A percentile compares a stretch with the other conserved stretches of the same genome.
phyloP scores from a whole-genome alignment of 495 filamentous ascomycete species.

The Achaetomiella virescens region DNA sequence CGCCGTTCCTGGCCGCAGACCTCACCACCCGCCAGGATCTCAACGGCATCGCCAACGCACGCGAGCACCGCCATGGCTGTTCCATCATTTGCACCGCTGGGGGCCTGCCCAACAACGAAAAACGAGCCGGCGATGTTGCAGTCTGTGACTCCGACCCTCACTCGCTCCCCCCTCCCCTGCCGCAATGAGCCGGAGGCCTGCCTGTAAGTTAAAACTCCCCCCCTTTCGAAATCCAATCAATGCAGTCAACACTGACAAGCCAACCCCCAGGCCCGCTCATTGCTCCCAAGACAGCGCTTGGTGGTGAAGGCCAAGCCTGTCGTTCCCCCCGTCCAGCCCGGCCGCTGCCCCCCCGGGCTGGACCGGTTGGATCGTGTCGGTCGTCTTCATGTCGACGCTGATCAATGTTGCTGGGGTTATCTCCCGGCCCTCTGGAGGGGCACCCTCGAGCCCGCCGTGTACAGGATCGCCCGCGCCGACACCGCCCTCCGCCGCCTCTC shows the following conservation, averaged over 20 bases:
- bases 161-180: not conserved
- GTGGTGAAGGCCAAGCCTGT: conserved; percentile 32
- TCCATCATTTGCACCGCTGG: conserved; percentile 1
- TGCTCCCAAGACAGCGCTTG: conserved; percentile 21
- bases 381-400: conserved; percentile 20
- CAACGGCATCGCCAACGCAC: conserved; percentile 47
- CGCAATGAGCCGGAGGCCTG: conserved; percentile 15
- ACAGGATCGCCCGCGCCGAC: conserved; percentile 2
- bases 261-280: conserved; percentile 17
- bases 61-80: conserved; percentile 18
- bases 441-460: not conserved
- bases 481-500: conserved; percentile 3
- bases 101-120: conserved; percentile 15
- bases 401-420: conserved; percentile 14
- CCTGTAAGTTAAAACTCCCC: too few relatives aligned
- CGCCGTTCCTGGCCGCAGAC: conserved; percentile 49
- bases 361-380: conserved; percentile 27
- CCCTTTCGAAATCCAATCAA: too few relatives aligned
- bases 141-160: not conserved
- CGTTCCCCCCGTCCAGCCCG: conserved; percentile 5
- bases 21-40: conserved; percentile 58
- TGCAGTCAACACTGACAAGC: conserved; percentile 3
- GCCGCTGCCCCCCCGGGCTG: conserved; percentile 24
- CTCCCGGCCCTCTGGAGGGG: conserved; percentile 4
- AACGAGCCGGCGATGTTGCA: conserved; percentile 2